Conservation (phyloP, 371 early-diverging fungal genomes). For the Mucor circinelloides region DNA sequence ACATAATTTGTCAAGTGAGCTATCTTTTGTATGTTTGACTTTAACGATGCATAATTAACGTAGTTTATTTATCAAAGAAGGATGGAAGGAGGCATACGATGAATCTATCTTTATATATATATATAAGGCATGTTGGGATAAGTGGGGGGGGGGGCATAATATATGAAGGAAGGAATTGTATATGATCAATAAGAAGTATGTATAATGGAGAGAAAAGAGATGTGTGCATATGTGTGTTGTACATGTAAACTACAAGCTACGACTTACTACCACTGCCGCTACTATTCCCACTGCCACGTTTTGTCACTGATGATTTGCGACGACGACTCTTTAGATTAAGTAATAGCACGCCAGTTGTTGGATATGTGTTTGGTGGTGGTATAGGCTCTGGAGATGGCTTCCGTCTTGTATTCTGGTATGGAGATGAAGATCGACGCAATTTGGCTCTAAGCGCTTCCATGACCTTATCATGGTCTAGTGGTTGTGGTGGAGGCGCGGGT, state of each 20-base stretch:
- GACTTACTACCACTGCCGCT: neutral
- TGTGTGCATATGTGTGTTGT: neutral
- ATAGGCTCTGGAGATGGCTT: constrained; percentile 22
- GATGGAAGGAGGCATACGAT: constrained; percentile 31
- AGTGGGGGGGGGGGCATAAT: constrained; percentile 44
- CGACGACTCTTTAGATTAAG: constrained; percentile 42
- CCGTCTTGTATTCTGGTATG: constrained; percentile 6
- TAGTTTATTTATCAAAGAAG: neutral
- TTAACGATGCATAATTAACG: neutral
- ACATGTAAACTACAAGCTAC: neutral
- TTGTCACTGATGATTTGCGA: constrained; percentile 16
- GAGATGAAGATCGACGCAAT: constrained; percentile 18
- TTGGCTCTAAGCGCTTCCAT: constrained; percentile 34
- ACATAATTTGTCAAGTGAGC: no score
- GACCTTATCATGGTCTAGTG: constrained; percentile 27
- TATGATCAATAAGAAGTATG: constrained; percentile 28
- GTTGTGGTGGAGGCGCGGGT: constrained; percentile 4
- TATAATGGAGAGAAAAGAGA: neutral
- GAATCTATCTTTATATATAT: constrained; percentile 29
- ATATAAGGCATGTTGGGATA: constrained; percentile 23
- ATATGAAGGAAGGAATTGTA: constrained; percentile 29
- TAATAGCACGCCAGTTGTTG: constrained; percentile 35
- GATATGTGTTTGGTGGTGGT: constrained; percentile 23
- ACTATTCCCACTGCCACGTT: constrained; percentile 7
- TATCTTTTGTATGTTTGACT: neutral